Conservation (phyloP, 495 filamentous ascomycete genomes). For the Aspergillus heteromorphus region DNA sequence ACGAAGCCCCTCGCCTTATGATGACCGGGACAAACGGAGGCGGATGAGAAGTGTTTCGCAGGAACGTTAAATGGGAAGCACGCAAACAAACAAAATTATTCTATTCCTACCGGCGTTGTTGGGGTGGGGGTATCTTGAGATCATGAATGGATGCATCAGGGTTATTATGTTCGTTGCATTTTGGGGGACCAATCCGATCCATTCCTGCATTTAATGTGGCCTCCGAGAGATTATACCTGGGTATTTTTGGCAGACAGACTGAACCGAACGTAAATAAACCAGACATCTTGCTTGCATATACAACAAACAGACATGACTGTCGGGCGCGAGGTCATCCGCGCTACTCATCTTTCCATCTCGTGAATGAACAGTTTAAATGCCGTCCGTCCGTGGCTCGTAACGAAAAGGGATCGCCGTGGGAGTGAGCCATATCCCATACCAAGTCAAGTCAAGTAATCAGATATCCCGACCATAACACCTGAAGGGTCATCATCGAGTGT, state of each 20-base stretch:
- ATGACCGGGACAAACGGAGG: slow-evolving; percentile 63
- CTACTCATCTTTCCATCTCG: neutral
- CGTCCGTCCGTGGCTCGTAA: too few relatives aligned
- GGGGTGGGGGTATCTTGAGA: slow-evolving; percentile 14
- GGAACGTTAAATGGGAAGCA: slow-evolving; percentile 8
- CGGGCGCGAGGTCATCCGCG: neutral
- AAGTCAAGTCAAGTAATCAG: neutral
- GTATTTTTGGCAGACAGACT: neutral
- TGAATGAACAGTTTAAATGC: neutral
- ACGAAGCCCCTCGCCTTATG: slow-evolving; percentile 58
- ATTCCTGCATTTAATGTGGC: slow-evolving; percentile 6
- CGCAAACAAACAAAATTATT: slow-evolving; percentile 4
- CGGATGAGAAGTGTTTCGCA: slow-evolving; percentile 45
- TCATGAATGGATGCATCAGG: slow-evolving; percentile 8
- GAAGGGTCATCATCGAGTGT: neutral
- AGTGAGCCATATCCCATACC: neutral
- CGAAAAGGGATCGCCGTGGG: neutral
- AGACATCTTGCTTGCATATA: neutral
- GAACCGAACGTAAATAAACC: neutral
- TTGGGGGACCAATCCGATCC: neutral
- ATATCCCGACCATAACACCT: neutral
- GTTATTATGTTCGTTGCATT: too few relatives aligned
- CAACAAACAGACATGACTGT: neutral
- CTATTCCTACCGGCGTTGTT: slow-evolving; percentile 24
- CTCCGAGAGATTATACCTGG: slow-evolving; percentile 2